Conservation (phyloP, 192 early-diverging fungal species). For the Ramicandelaber brevisporus region DNA sequence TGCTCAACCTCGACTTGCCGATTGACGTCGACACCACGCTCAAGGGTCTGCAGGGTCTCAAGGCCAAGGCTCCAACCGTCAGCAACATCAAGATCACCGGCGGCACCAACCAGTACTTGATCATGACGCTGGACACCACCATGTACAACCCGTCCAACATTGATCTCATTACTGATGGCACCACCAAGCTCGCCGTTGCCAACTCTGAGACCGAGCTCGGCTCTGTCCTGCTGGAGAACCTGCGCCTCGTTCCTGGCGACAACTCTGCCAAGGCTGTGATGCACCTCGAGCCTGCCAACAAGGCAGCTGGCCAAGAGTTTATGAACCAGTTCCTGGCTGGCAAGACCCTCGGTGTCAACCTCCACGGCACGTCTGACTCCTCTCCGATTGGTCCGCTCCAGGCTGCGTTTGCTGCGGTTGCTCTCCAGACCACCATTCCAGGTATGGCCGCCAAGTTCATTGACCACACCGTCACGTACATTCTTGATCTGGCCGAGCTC, state of each 20-base stretch:
- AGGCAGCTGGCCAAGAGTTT: slow-evolving; percentile 14
- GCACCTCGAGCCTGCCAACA: slow-evolving; percentile 16
- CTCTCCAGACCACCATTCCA: no score
- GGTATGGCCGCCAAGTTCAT: no score
- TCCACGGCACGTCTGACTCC: no score
- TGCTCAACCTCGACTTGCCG: slow-evolving; percentile 21
- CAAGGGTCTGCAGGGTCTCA: slow-evolving; percentile 23
- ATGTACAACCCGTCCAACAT: slow-evolving; percentile 18
- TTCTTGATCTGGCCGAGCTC: no score
- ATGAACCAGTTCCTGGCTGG: slow-evolving; percentile 21
- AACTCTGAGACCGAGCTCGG: slow-evolving; percentile 15
- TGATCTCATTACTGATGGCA: slow-evolving; percentile 18
- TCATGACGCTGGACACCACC: slow-evolving; percentile 12
- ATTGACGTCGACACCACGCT: slow-evolving; percentile 19
- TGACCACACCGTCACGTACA: no score
- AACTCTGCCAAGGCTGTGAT: slow-evolving; percentile 17
- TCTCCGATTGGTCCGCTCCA: no score
- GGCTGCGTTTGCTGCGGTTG: no score
- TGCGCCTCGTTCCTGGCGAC: slow-evolving; percentile 17
- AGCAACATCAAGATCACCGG: slow-evolving; percentile 24
- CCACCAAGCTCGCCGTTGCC: slow-evolving; percentile 12
- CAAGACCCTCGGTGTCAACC: slow-evolving; percentile 1
- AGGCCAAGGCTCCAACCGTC: slow-evolving; percentile 18
- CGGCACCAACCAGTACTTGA: slow-evolving; percentile 13
- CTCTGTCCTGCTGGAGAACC: slow-evolving; percentile 11